Evolutionary conservation across 495 filamentous ascomycete species (phyloP), one percentile per base, ranked within the genome.

Genomic region (Trichoderma gamsii): DNA sequence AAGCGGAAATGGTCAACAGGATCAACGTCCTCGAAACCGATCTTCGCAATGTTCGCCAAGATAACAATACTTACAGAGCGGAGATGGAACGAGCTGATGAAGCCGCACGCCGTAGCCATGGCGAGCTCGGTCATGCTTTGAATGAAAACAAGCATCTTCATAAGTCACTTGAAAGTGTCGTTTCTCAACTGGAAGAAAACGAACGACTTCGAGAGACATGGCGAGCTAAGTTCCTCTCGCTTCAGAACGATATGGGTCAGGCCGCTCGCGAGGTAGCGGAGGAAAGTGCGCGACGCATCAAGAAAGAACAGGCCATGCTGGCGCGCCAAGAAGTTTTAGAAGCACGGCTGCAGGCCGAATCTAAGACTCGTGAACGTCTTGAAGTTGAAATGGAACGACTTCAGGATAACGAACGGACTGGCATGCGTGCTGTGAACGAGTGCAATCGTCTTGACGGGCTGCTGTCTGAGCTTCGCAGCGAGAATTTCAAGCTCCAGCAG

Each of bases 241-340:
- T 98, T 63, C 92, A 97, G 78, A 85, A 90, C 71, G 91, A 97
- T 67, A 92, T 98, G 89, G 84, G 87, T 13, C 81, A 79, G 65
- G 87, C 90, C n/a, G 88, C 89, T 67, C 82, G 84, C 56, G 89
- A 96, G 66, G 87, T 97, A 66, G 86, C 87, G 18, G 85, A 88
- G 67, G 92, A 97, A 73, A 92, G 92, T 73, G 85, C 88, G n/a
- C 80, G 83, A 27, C 92, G 88, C 79, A 81, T 83, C 61, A 87
- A 88, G 77, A 88, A 85, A 71, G 89, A 94, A 72, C 86, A 93
- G 72, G 85, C 89, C 61, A 84, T 91, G 68, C 80, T 86, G 66
- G 88, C 88, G 69, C 87, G 86, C 67, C 88, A 92, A 67, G 92
- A 96, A 68, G 86, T 93, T 61, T 84, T 97, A 27, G 88, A 88